Conservation (phyloP, 2,329 filamentous ascomycete genomes). For the Magnaporthales sp. region DNA sequence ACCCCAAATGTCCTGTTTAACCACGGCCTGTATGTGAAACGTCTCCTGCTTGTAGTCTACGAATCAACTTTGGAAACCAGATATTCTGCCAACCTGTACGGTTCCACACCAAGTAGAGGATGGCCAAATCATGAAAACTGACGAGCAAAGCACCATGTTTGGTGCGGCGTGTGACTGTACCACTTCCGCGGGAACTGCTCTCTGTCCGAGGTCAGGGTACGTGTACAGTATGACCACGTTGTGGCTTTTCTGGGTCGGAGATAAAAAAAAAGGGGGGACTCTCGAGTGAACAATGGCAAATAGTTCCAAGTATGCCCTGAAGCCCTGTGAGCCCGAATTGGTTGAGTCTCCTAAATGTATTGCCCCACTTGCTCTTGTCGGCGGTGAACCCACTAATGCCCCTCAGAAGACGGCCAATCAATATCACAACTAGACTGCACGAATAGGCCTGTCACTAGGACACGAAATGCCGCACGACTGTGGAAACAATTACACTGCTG, state of each 20-base stretch:
- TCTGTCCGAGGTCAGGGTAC: neutral
- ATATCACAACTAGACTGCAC: neutral
- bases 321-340: neutral
- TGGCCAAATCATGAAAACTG: neutral
- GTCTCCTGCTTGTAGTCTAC: neutral
- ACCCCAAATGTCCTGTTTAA: neutral
- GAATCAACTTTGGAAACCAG: neutral
- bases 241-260: neutral
- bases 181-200: neutral
- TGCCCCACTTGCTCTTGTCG: neutral
- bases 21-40: neutral
- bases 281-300: neutral
- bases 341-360: neutral
- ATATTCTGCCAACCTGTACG: neutral
- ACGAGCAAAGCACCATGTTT: neutral
- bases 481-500: neutral
- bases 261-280: neutral
- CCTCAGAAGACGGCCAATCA: neutral
- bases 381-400: neutral
- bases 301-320: neutral
- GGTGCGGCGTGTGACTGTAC: neutral
- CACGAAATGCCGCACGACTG: neutral
- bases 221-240: neutral
- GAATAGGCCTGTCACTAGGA: neutral
- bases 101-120: neutral